These are phyloP conservation scores for Paramecium caudatum DNA, from an alignment of 73 alveolate species.

Conservation along the genomic window DNA sequence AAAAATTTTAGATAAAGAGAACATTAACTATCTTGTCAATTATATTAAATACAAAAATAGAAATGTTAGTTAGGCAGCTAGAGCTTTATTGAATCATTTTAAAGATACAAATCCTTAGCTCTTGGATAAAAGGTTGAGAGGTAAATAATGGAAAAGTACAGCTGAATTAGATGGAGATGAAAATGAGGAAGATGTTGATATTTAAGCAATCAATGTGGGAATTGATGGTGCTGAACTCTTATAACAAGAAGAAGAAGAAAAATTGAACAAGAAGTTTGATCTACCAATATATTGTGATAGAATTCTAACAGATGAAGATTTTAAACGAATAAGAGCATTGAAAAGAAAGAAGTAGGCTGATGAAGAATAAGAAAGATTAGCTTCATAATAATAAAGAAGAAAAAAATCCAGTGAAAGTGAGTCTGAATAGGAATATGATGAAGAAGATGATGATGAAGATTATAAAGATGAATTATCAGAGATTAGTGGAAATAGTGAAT, in stretches of 20 bases:
- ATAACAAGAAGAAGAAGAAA: constrained; percentile 72
- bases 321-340: constrained; percentile 87
- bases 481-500: constrained; percentile 79
- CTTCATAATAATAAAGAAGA: too few species aligned
- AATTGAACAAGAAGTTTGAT: background rate
- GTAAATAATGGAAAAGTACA: constrained; percentile 70
- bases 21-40: constrained; percentile 59
- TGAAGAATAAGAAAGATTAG: constrained; percentile 55
- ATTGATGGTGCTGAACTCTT: constrained; percentile 75
- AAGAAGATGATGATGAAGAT: constrained; percentile 68
- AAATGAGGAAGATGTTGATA: constrained; percentile 59
- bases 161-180: constrained; percentile 69
- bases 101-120: constrained; percentile 85
- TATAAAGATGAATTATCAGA: constrained; percentile 85
- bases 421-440: constrained; percentile 66
- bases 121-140: constrained; percentile 89
- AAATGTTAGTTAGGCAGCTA: constrained; percentile 85
- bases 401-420: constrained; percentile 27
- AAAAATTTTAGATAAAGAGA: constrained; percentile 38
- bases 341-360: constrained; percentile 77
- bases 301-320: constrained; percentile 83
- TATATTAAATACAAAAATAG: constrained; percentile 69
- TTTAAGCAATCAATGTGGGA: constrained; percentile 17
- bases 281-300: constrained; percentile 74
- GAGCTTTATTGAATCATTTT: constrained; percentile 87